A percentile compares a stretch with the other conserved stretches of the same genome.
Evolutionary conservation across 345 rosid species (phyloP).

Genomic region (Geranium brycei): DNA sequence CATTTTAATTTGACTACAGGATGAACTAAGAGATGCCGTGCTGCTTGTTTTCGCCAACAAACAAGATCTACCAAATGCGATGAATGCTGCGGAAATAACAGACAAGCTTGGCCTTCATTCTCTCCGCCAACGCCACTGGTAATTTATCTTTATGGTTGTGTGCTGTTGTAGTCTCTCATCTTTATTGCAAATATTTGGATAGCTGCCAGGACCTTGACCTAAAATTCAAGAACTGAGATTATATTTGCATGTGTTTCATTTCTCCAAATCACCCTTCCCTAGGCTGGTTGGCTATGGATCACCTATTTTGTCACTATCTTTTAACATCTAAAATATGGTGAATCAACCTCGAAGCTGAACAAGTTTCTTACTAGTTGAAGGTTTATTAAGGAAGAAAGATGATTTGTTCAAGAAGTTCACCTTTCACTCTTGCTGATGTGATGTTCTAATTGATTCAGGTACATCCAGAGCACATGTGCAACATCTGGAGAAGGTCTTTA

Average conservation of each 20-base stretch:
- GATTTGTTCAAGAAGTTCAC: too few species aligned
- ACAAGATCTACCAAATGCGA: constrained; percentile 91
- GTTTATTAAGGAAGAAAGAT: too few species aligned
- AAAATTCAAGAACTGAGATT: too few species aligned
- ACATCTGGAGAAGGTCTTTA: constrained; percentile 75
- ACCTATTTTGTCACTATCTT: too few species aligned
- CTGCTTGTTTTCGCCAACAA: constrained; percentile 88
- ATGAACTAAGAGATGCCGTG: constrained; percentile 78
- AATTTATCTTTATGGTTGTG: not conserved
- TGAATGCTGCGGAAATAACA: constrained; percentile 95
- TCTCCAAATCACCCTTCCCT: too few species aligned
- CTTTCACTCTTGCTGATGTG: not conserved
- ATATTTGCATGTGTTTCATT: too few species aligned
- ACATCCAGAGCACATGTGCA: constrained; percentile 73
- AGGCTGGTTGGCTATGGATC: too few species aligned
- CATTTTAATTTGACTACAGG: constrained; percentile 19
- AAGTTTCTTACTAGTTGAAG: too few species aligned
- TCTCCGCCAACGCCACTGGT: constrained; percentile 91
- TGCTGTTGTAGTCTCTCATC: not conserved
- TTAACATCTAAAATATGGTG: too few species aligned
- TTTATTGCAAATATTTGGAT: not conserved
- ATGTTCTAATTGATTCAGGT: constrained; percentile 30
- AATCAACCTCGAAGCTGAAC: not conserved
- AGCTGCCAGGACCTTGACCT: too few species aligned
- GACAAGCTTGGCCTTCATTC: constrained; percentile 92